Base-by-base conservation (phyloP, 208 protist species). In the Porcisia deanei region DNA sequence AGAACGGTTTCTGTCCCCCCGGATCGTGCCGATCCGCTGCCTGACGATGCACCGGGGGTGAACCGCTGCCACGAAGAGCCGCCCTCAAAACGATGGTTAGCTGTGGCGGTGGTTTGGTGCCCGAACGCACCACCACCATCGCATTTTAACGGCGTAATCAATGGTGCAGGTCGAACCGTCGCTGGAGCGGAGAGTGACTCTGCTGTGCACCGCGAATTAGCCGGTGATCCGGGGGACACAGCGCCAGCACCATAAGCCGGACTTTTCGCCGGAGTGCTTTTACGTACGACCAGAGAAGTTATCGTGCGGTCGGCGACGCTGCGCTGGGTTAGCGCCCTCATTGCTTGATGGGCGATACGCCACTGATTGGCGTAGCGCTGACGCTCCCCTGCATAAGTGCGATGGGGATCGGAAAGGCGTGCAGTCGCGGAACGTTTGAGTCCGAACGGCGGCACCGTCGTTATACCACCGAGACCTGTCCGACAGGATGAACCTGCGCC, bases 341-440 rank as follows among this genome's bases (percentile, higher is more conserved):
- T 68, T 9, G 58, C 59, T 12, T 43, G 67, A 3, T 58, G 47
- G 54, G 54, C 75, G 68, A 79, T 64, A 34, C 68, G 68, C 75
- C 76, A 80, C n/a, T 71, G 52, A 20, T 63, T 47, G 49, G 75
- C 69, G 76, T 80, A 80, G 47, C 70, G 76, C 54, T 74, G 69
- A 3, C 53, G 69, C 20, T 75, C 76, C 14, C 59, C 76, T 2
- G 34, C 76, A 4, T 60, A 61, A 52, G 59, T 80, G 34, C n/a
- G 59, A 49, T 66, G 69, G 58, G 76, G 76, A 25, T 75, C 76
- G 20, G 58, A 65, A 52, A 58, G 7, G 34, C 69, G 76, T 1
- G 43, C 49, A 1, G 20, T 39, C 37, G 37, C 18, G 10, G 7
- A 39, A 10, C 6, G 30, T 39, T 37, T 8, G 41, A n/a, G 63